Base-by-base conservation (phyloP, 352 stramenopile genomes). In the Globisporangium cederbergense region DNA sequence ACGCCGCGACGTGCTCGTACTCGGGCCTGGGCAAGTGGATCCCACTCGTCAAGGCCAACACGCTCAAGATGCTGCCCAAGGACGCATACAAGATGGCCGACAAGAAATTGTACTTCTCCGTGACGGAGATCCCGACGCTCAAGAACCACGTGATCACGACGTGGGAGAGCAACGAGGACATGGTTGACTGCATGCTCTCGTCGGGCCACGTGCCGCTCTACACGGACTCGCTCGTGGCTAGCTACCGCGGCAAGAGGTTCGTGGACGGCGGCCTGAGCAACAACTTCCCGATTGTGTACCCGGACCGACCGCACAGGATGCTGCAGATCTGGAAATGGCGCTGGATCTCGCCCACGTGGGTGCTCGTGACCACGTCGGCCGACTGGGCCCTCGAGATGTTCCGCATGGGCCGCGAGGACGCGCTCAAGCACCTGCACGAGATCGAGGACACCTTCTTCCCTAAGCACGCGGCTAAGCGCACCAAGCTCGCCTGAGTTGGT, bases 321-420 rank as follows among this genome's bases (percentile, higher is more conserved):
- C 88, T 94, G 58, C 83, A 94, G 69, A 88, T 94, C 73, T 88
- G 81, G 76, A 89, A 91, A 55, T 92, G 85, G 85, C 81, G 85
- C 56, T 89, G 83, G 78, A 81, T 94, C 71, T 75, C 70, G 42
- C 85, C 85, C 14, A 81, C 83, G 43, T 94, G 83, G 83, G 42
- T 94, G 16, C 76, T 92, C 30, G 78, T 94, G 56, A 91, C 79
- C 20, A 94, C 83, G 2, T 82, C 85, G 64, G 75, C 79, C 4
- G 83, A 89, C 63, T 91, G 86, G 86, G 86, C 83, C 3, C 74
- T 81, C 46, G 68, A 90, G 56, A 65, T 91, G 46, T 93, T 93
- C 61, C 73, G 86, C 59, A 91, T 89, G 83, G 83, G 83, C 16
- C 83, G 83, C 59, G 72, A 89, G 64, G 86, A 95, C 63, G 78